Base-by-base conservation (phyloP, 2,329 filamentous ascomycete species). In the Pseudopithomyces chartarum region DNA sequence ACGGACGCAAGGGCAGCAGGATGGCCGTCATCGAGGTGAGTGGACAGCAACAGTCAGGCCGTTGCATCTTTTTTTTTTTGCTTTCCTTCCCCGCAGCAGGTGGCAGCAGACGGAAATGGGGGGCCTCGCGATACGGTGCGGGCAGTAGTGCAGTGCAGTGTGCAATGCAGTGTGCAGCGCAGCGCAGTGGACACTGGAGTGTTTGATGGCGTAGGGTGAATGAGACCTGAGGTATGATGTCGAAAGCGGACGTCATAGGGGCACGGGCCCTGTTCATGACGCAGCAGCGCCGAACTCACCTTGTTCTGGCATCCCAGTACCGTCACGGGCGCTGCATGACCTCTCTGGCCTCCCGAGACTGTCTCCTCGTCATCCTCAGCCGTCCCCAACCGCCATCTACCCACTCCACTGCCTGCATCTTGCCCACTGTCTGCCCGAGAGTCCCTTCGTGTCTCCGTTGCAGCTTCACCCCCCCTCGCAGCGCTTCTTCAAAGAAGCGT, bases 1-100 rank as follows among this genome's bases (percentile, higher is more conserved):
- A 54, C 43, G 57, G 62, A 45, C 60, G 62, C 46, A 65, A 63
- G 58, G 55, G 53, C 17, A 57, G 52, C 60, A 71, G 60, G 60
- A 71, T 69, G 65, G 62, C 71, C 5, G 67, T 74, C 1, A 73
- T 75, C 8, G 71, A 74, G 70, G 73, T 75, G 61, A 68, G 72
- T 57, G 29, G 5, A 22, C 4, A 6, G 33, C 11, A 12, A 1
- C 38, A 11, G 19, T 44, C 47, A 56, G 44, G 26, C 29, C 20
- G 22, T 56, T 44, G 36, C 29, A 29, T 39, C 38, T 34, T 42
- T 6, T 8, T 40, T 38, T 12, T 39, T 44, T 34, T 42, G 17
- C 26, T 40, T 38, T 12, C 34, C 12, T 38, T 38, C 34, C n/a
- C 5, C n/a, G 34, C 34, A 38, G 12, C n/a, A n/a, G 34, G 6